Conservation (phyloP, 352 stramenopile species). For the Globisporangium okanoganense region DNA sequence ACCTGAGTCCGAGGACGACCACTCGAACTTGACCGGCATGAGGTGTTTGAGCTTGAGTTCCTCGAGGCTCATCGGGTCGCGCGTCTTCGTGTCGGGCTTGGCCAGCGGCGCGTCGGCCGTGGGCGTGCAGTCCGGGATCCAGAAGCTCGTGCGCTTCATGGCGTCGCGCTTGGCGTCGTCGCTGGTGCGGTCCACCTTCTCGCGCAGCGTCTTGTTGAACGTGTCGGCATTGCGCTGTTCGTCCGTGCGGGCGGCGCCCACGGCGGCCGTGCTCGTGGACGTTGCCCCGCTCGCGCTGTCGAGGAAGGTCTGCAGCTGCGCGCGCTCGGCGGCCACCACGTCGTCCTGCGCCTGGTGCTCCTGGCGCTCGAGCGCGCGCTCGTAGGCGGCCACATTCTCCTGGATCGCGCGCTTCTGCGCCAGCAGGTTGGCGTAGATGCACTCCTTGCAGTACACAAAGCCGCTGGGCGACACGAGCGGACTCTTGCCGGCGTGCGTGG, state of each 20-base stretch:
- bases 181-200: constrained; percentile 73
- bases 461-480: constrained; percentile 68
- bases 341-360: constrained; percentile 44
- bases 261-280: constrained; percentile 4
- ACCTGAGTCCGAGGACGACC: constrained; percentile 27
- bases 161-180: constrained; percentile 68
- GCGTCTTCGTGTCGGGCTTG: constrained; percentile 66
- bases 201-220: constrained; percentile 43
- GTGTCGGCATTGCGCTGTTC: background rate
- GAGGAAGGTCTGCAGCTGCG: constrained; percentile 50
- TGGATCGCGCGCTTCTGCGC: constrained; percentile 82
- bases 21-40: constrained; percentile 85
- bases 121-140: constrained; percentile 83
- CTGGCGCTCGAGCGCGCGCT: constrained; percentile 52
- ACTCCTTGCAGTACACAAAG: constrained; percentile 86
- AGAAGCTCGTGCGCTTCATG: constrained; percentile 84
- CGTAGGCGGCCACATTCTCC: constrained; percentile 58
- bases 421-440: constrained; percentile 85
- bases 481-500: constrained; percentile 42
- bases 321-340: constrained; percentile 43
- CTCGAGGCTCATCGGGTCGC: constrained; percentile 80
- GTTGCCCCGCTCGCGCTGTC: constrained; percentile 24
- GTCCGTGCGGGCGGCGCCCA: constrained; percentile 1
- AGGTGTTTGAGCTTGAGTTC: constrained; percentile 86
- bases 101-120: constrained; percentile 41